Percentiles rank a stretch among this genome's conserved stretches.
Evolutionary conservation across 1,284 basidiomycete species (phyloP).

Genomic region (Sparassis latifolia): DNA sequence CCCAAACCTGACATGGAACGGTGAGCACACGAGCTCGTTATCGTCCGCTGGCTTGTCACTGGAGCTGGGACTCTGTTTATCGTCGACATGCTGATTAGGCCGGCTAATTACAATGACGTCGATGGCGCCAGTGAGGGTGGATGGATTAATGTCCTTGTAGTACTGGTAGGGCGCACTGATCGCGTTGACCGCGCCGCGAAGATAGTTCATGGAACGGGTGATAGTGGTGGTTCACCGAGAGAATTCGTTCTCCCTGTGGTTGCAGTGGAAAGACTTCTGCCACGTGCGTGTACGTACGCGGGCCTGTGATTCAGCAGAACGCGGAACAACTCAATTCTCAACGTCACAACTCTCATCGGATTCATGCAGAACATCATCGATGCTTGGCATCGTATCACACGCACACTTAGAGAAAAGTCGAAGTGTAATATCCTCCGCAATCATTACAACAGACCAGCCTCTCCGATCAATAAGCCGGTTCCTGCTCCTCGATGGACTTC

Average conservation of each 20-base stretch:
- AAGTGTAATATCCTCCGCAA: too few species aligned
- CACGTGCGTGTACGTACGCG: background rate
- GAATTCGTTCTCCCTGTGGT: background rate
- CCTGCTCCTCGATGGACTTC: too few species aligned
- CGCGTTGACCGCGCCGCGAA: conserved; percentile 75
- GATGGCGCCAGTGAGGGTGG: conserved; percentile 93
- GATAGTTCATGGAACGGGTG: conserved; percentile 60
- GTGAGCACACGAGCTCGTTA: conserved; percentile 82
- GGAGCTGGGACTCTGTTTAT: conserved; percentile 4
- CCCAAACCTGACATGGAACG: conserved; percentile 97
- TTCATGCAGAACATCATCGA: background rate
- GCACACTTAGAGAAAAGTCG: too few species aligned
- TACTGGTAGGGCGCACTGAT: conserved; percentile 80
- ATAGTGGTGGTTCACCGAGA: background rate
- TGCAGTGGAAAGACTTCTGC: background rate
- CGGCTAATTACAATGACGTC: conserved; percentile 92
- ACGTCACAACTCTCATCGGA: background rate
- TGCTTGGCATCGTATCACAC: too few species aligned
- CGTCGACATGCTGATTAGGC: conserved; percentile 27
- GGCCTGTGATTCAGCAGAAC: background rate
- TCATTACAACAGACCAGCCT: too few species aligned
- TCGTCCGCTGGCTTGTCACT: conserved; percentile 41
- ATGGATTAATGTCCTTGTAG: conserved; percentile 85
- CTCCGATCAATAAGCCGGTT: too few species aligned
- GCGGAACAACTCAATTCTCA: background rate